These are phyloP conservation scores for Candida koratica DNA, from an alignment of 805 yeast species.

Conservation along the genomic window DNA sequence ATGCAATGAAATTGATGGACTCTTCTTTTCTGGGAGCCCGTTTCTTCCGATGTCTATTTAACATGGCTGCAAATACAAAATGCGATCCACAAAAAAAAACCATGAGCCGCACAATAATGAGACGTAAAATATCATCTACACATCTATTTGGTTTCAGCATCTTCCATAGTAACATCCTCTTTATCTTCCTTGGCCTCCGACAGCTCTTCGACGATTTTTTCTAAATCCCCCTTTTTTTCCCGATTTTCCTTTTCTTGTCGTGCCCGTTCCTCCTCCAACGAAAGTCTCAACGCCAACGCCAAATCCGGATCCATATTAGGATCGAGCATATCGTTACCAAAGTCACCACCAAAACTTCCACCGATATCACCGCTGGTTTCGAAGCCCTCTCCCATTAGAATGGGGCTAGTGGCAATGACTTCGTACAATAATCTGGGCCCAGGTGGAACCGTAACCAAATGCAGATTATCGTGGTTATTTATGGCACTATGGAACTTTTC, in stretches of 20 bases:
- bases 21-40: conserved; percentile 2
- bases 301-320: conserved; percentile 95
- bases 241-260: conserved; percentile 76
- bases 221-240: conserved; percentile 22
- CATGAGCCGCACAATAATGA: neutral
- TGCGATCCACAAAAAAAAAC: neutral
- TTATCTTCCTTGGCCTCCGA: conserved; percentile 19
- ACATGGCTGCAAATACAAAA: conserved; percentile 9
- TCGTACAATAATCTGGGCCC: conserved; percentile 84
- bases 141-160: conserved; percentile 3
- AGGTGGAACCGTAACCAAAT: conserved; percentile 81
- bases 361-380: conserved; percentile 44
- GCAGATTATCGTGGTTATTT: conserved; percentile 73
- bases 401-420: conserved; percentile 69
- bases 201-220: conserved; percentile 14
- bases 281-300: conserved; percentile 90
- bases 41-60: conserved; percentile 5
- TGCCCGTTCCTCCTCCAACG: conserved; percentile 90
- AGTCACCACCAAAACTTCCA: conserved; percentile 40
- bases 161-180: conserved; percentile 19
- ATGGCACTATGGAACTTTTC: conserved; percentile 74
- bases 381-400: conserved; percentile 64
- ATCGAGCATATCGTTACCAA: conserved; percentile 46
- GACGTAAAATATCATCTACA: no score
- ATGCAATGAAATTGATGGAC: conserved; percentile 17